Conservation (phyloP, 1,284 basidiomycete genomes). For the Cutaneotrichosporon dermatis region DNA sequence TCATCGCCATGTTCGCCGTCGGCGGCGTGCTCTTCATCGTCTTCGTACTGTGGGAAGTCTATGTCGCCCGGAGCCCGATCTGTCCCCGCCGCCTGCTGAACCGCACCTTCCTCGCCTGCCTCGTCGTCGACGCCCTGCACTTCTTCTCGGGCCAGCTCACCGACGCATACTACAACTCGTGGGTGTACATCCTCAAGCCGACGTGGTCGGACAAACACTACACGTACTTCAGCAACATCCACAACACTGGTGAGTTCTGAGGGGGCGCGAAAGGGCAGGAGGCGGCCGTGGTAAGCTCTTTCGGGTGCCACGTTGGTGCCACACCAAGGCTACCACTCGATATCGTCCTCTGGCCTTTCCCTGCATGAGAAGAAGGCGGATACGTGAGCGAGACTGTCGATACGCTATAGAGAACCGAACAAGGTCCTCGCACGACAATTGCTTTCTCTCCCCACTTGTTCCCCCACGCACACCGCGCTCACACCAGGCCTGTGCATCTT, state of each 20-base stretch:
- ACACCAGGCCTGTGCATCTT: constrained; percentile 37
- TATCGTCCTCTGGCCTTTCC: too few species aligned
- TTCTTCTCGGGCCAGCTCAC: constrained; percentile 43
- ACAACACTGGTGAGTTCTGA: constrained; percentile 33
- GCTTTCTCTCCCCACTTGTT: too few species aligned
- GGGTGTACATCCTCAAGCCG: constrained; percentile 43
- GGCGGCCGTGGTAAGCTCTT: too few species aligned
- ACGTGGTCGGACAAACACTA: constrained; percentile 34
- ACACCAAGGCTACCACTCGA: too few species aligned
- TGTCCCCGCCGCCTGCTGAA: constrained; percentile 56
- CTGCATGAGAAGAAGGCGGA: too few species aligned
- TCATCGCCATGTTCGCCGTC: constrained; percentile 47
- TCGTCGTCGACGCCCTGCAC: constrained; percentile 47
- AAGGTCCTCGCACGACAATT: too few species aligned
- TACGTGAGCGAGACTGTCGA: too few species aligned
- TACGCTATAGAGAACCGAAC: too few species aligned
- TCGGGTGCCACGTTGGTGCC: too few species aligned
- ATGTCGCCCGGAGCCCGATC: constrained; percentile 50
- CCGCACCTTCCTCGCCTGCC: constrained; percentile 50
- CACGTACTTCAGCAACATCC: constrained; percentile 32
- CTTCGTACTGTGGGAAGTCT: constrained; percentile 51
- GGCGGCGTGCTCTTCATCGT: constrained; percentile 49
- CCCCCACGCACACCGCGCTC: too few species aligned
- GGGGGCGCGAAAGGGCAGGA: too few species aligned
- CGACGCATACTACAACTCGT: constrained; percentile 46